Evolutionary conservation across 495 filamentous ascomycete genomes (phyloP).

Genomic region (Podospora australis): DNA sequence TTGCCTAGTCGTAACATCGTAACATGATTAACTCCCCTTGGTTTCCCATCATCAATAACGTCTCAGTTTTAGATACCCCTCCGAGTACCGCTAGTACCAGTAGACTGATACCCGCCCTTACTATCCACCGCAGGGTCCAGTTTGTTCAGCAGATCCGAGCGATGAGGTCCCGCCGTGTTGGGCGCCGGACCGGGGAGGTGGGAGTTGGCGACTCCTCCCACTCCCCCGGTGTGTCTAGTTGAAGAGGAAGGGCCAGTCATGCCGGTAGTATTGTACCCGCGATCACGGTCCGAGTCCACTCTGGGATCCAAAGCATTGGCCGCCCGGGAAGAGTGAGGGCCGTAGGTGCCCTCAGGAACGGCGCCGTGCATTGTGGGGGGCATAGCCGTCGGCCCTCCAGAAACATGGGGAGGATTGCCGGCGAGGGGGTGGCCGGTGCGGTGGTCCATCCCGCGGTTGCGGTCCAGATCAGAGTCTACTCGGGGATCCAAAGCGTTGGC

Average conservation of each 20-base stretch:
- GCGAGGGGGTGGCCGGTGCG: not conserved
- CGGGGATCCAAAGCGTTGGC: conserved; percentile 44
- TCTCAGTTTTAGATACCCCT: too few relatives aligned
- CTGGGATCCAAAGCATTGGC: conserved; percentile 44
- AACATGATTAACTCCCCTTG: too few relatives aligned
- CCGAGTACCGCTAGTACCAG: too few relatives aligned
- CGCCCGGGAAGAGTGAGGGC: conserved; percentile 25
- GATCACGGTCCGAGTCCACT: conserved; percentile 18
- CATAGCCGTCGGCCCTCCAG: not conserved
- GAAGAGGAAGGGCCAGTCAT: too few relatives aligned
- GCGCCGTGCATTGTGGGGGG: conserved; percentile 1
- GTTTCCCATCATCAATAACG: too few relatives aligned
- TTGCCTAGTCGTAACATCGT: too few relatives aligned
- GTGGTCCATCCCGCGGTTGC: not conserved
- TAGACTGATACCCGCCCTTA: conserved; percentile 12
- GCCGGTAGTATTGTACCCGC: too few relatives aligned
- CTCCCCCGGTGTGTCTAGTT: not conserved
- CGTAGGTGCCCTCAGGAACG: conserved; percentile 34
- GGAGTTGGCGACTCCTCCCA: not conserved
- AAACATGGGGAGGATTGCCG: too few relatives aligned
- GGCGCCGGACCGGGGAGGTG: conserved; percentile 25
- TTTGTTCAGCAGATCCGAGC: conserved; percentile 44
- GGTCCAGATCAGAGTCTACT: conserved; percentile 41
- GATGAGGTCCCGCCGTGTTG: conserved; percentile 44
- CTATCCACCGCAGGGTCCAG: conserved; percentile 45